These are phyloP conservation scores for Pleurotus pulmonarius DNA, from an alignment of 768 basidiomycete species.

Conservation along the genomic window DNA sequence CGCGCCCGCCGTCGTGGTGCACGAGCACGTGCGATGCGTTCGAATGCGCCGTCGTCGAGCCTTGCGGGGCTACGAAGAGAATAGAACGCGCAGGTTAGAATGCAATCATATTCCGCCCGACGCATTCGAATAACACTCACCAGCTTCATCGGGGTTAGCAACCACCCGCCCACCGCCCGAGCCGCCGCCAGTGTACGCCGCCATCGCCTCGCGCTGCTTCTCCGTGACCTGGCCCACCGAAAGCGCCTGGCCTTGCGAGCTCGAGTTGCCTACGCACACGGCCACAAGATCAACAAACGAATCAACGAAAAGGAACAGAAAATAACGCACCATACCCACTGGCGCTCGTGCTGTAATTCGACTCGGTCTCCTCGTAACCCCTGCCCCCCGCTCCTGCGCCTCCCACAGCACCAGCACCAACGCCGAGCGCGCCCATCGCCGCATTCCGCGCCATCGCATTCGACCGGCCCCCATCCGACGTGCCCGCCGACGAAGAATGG, in stretches of 20 bases:
- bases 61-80: too few relatives aligned
- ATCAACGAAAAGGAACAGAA: too few relatives aligned
- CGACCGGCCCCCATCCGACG: not conserved
- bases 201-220: constrained; percentile 9
- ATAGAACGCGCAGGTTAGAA: too few relatives aligned
- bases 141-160: constrained; percentile 9
- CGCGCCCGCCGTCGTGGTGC: constrained; percentile 13
- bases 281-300: too few relatives aligned
- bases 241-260: too few relatives aligned
- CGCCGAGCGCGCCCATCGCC: not conserved
- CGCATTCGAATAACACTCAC: too few relatives aligned
- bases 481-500: too few relatives aligned
- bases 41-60: too few relatives aligned
- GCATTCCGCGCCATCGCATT: not conserved
- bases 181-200: not conserved
- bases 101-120: too few relatives aligned
- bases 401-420: not conserved
- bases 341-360: too few relatives aligned
- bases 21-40: constrained; percentile 11
- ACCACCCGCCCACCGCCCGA: not conserved
- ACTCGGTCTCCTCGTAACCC: not conserved
- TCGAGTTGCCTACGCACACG: too few relatives aligned
- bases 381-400: not conserved
- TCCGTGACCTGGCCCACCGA: not conserved
- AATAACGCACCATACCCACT: too few relatives aligned